Base-by-base conservation (phyloP, 1,139 yeast species). In the Eremothecium gossypii region DNA sequence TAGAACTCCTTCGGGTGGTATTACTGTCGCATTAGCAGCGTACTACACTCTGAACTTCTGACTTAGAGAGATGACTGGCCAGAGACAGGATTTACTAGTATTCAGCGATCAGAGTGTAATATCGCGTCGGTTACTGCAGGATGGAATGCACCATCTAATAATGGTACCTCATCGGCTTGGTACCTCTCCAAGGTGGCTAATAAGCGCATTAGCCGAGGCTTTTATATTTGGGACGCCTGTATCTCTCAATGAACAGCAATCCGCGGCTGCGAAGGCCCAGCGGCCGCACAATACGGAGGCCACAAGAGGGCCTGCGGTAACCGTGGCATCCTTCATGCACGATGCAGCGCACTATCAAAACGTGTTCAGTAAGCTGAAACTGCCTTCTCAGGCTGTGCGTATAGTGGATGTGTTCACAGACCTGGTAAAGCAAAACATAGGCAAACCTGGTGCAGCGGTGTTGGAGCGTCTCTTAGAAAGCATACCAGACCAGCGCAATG, bases 101-200 rank as follows among this genome's bases (percentile, higher is more conserved):
- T 81, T 71, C 59, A 65, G 64, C 33, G 82, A 80, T 49, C 73
- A 73, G 42, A 62, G 76, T 1, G 65, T 79, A 8, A 51, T 79
- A 4, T 62, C 71, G 3, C 48, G 41, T 9, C 45, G 45, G 14
- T 29, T 54, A 9, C 46, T 58, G 62, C 20, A 63, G 49, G 44
- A 48, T 40, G 32, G 44, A 54, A 43, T 52, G 57, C 53, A 60
- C 47, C 32, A 62, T 60, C 53, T 77, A 32, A 66, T 75, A 1
- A 54, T 76, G 1, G 63, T 83, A 1, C 70, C 84, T 0, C 73
- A 79, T 47, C 66, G 70, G 1, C 75, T 73, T 46, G 82, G 84
- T 0, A 80, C 86, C 0, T 70, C 77, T 13, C 79, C 93, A 1
- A 58, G 74, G 4, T 84, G 94, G 94, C 64, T 83, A 29, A 56